Base-by-base conservation (phyloP, 1,139 yeast genomes). In the Pichia sp. region DNA sequence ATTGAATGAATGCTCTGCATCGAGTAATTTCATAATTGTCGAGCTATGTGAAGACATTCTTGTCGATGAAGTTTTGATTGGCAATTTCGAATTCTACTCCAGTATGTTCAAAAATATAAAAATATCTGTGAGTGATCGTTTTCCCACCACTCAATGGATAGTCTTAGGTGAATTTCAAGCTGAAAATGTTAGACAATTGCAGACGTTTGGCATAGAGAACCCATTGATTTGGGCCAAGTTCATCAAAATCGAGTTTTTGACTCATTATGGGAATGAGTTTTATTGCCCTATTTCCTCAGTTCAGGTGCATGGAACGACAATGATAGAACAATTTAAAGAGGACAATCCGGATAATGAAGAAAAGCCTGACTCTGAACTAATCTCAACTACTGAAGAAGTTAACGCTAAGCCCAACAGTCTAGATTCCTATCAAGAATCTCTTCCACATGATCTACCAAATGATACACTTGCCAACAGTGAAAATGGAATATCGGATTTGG, bases 141-240 rank as follows among this genome's bases (percentile, higher is more conserved):
- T 84, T 64, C 96, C 96, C 0, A 70, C 77, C 4, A 72, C 73
- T 36, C 78, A 75, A 26, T 92, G 97, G 98, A 79, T 76, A 50
- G 72, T 73, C 0, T 67, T 92, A 47, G 97, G 97, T 1, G 85
- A 82, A 54, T 90, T 86, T 66, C 78, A 79, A 57, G 97, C 96
- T 0, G 78, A 78, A 38, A 89, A 90, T 66, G 69, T 84, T 6
- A 73, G 97, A 57, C 86, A 83, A 59, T 67, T 87, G 26, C 98
- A 92, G 67, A 72, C 72, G 32, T 92, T 92, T 68, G 69, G 72
- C 45, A 85, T 92, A 50, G 77, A 78, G 30, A 87, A 87, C 63
- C 96, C 97, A 0, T 74, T 83, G 62, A 87, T 90, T 43, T 92
- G 97, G 97, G 96, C 97, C 1, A 77, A 90, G 58, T 92, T 84